Percentiles rank a stretch among this genome's conserved stretches.
These are phyloP conservation scores for Podila epicladia DNA, from an alignment of 192 early-diverging fungal species.

Conservation along the genomic window DNA sequence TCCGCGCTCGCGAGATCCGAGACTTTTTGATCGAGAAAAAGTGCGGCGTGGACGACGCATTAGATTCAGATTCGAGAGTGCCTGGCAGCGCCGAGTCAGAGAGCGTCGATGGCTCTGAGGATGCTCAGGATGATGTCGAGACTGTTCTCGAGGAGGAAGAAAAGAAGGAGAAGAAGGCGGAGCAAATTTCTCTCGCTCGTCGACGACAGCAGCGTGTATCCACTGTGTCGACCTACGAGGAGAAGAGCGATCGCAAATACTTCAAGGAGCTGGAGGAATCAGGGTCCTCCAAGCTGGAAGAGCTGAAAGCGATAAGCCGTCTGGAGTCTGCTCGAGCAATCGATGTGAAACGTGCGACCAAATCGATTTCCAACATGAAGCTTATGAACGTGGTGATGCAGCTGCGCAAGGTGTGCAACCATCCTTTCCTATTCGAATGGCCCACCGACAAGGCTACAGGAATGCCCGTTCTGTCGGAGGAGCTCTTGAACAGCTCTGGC, in stretches of 20 bases:
- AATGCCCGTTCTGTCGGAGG: conserved; percentile 55
- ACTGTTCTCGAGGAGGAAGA: not conserved
- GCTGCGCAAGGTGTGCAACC: conserved; percentile 95
- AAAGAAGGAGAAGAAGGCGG: not conserved
- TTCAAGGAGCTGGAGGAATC: conserved; percentile 57
- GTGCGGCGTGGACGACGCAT: conserved; percentile 7
- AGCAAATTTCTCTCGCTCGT: not conserved
- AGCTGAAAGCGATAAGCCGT: not conserved
- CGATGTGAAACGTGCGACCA: conserved; percentile 38
- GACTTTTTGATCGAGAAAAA: conserved; percentile 68
- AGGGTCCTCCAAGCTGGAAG: conserved; percentile 3
- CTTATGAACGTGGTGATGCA: conserved; percentile 92
- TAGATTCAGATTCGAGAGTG: conserved; percentile 9
- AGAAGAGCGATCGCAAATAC: conserved; percentile 51
- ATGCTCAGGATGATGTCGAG: conserved; percentile 2
- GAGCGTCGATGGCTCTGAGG: not conserved
- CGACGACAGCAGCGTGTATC: conserved; percentile 11
- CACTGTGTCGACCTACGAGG: conserved; percentile 34
- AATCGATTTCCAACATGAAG: conserved; percentile 73
- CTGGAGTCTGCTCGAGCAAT: conserved; percentile 21
- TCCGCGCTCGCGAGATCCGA: conserved; percentile 67
- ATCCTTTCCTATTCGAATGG: conserved; percentile 93
- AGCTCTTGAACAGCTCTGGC: conserved; percentile 79
- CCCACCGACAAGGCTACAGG: conserved; percentile 71
- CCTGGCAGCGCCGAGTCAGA: conserved; percentile 11